These are phyloP conservation scores for Thielaviopsis musarum DNA, from an alignment of 2,329 filamentous ascomycete species.

Conservation along the genomic window DNA sequence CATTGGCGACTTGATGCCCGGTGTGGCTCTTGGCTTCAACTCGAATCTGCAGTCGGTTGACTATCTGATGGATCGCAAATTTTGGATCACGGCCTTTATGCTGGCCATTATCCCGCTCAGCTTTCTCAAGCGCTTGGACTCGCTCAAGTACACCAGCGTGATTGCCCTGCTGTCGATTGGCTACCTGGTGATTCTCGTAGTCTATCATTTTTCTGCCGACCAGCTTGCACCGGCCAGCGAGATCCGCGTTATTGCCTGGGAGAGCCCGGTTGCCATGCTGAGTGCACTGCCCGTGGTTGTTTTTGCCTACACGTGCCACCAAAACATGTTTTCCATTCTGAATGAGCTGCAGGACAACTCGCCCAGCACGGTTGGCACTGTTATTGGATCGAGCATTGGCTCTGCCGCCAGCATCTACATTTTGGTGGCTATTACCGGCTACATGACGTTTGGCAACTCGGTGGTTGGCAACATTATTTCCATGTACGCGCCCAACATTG, in stretches of 20 bases:
- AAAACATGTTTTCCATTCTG: conserved; percentile 98
- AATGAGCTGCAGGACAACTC: conserved; percentile 86
- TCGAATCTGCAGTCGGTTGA: conserved; percentile 40
- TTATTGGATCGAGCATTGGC: conserved; percentile 72
- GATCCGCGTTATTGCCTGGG: conserved; percentile 63
- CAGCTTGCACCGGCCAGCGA: conserved; percentile 55
- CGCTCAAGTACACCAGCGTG: conserved; percentile 91
- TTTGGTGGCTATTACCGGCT: conserved; percentile 84
- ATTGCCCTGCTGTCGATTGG: conserved; percentile 84
- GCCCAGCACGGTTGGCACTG: conserved; percentile 53
- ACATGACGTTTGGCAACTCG: conserved; percentile 83
- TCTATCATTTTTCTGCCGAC: conserved; percentile 81
- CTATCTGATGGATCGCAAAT: conserved; percentile 77
- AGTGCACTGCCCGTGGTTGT: conserved; percentile 88
- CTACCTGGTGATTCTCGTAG: conserved; percentile 81
- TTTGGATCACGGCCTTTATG: conserved; percentile 98
- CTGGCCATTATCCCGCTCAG: conserved; percentile 86
- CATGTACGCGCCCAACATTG: conserved; percentile 67
- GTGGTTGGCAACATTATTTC: conserved; percentile 85
- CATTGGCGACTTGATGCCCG: conserved; percentile 95
- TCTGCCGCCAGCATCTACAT: conserved; percentile 77
- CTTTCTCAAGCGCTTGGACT: conserved; percentile 81
- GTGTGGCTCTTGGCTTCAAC: conserved; percentile 70
- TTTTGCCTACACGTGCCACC: conserved; percentile 98
- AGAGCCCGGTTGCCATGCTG: conserved; percentile 59